A percentile compares a stretch with the other conserved stretches of the same genome.
phyloP scores from a whole-genome alignment of 73 alveolate species.

The Effrenium voratum region DNA sequence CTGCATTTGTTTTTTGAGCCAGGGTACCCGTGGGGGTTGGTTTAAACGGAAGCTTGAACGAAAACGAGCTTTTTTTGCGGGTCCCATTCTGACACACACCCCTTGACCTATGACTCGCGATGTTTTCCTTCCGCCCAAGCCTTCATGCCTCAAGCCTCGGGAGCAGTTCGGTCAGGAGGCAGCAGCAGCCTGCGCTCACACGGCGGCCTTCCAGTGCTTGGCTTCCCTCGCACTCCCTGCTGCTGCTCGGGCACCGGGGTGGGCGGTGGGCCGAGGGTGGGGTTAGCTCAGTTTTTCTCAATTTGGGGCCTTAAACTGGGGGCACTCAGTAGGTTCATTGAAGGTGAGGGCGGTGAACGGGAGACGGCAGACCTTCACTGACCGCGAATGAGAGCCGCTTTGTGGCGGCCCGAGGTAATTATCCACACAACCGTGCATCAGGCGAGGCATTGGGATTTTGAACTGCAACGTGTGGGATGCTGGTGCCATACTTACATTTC shows the following conservation, averaged over 20 bases:
- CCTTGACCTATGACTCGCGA: too few relatives aligned
- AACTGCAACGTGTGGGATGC: too few relatives aligned
- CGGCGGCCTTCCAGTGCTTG: neutral
- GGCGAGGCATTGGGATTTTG: neutral
- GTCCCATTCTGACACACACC: too few relatives aligned
- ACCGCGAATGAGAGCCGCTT: neutral
- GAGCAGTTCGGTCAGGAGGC: too few relatives aligned
- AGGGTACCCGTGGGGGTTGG: too few relatives aligned
- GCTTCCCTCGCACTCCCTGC: constrained; percentile 23
- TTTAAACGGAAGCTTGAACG: too few relatives aligned
- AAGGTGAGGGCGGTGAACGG: neutral
- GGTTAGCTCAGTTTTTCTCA: neutral
- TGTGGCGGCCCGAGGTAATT: neutral
- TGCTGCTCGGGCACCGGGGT: neutral
- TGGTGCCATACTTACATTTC: too few relatives aligned
- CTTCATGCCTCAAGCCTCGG: too few relatives aligned
- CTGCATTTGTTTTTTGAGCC: neutral
- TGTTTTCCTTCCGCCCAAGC: too few relatives aligned
- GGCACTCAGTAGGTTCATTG: neutral
- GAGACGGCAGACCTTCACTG: neutral
- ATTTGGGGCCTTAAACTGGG: neutral
- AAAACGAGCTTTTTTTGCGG: too few relatives aligned
- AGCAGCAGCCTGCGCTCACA: constrained; percentile 48
- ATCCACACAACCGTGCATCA: constrained; percentile 14
- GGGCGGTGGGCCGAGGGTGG: neutral